These are phyloP conservation scores for Sequoiadendron giganteum DNA, from an alignment of 75 land plant species.

Conservation along the genomic window DNA sequence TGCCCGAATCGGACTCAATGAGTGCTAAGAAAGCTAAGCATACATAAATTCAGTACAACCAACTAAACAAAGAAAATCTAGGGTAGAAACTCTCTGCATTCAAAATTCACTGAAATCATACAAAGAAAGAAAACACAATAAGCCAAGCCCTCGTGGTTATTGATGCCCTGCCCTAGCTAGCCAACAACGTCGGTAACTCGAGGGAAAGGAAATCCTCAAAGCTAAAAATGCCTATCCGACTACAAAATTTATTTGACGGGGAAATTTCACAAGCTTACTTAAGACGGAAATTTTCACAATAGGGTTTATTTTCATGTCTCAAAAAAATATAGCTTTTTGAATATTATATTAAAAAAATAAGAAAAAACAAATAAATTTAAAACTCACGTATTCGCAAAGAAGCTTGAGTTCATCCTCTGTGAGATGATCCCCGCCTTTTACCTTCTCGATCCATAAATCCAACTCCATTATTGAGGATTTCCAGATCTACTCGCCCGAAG, in stretches of 20 bases:
- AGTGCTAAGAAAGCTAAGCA: neutral
- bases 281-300: too few species aligned
- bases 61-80: too few species aligned
- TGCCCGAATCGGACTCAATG: neutral
- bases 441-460: constrained; percentile 48
- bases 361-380: neutral
- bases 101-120: too few species aligned
- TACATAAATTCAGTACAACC: too few species aligned
- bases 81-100: too few species aligned
- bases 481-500: neutral
- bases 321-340: constrained; percentile 13
- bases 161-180: neutral
- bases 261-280: too few species aligned
- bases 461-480: constrained; percentile 24
- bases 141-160: neutral
- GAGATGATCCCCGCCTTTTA: constrained; percentile 36
- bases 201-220: too few species aligned
- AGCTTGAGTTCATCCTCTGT: constrained; percentile 46
- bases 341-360: too few species aligned
- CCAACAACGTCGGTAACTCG: neutral
- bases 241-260: too few species aligned
- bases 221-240: neutral
- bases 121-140: neutral
- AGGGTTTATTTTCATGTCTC: neutral
- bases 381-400: constrained; percentile 43